These are phyloP conservation scores for Nannochloropsis oceanica DNA, from an alignment of 108 stramenopile species.

Conservation along the genomic window DNA sequence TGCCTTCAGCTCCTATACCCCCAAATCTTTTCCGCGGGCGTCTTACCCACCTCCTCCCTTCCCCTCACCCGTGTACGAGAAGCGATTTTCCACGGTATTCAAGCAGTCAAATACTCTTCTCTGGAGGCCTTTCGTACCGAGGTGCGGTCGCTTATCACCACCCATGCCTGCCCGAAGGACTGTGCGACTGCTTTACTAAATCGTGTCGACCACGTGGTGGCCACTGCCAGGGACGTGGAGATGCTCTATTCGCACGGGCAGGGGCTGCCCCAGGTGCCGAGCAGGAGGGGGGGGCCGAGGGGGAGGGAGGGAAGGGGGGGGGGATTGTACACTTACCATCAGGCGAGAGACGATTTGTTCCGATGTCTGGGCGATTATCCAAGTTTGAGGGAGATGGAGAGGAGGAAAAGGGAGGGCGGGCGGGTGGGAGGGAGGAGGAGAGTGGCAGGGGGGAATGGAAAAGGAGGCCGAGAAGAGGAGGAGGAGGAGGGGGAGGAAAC, in stretches of 20 bases:
- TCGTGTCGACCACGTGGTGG: too few species aligned
- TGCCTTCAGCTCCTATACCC: not conserved
- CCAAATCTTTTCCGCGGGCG: not conserved
- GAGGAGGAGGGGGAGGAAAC: constrained; percentile 4
- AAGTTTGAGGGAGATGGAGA: too few species aligned
- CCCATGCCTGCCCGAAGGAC: not conserved
- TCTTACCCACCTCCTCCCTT: not conserved
- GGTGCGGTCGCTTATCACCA: not conserved
- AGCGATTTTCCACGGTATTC: not conserved
- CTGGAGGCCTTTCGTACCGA: not conserved
- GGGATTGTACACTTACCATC: too few species aligned
- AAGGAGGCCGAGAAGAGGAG: not conserved
- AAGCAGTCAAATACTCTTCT: not conserved
- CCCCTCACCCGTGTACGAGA: not conserved
- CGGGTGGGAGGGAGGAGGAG: too few species aligned
- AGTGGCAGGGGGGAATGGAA: too few species aligned
- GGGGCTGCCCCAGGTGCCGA: not conserved
- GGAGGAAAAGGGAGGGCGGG: too few species aligned
- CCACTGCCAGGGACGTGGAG: too few species aligned
- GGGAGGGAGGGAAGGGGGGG: not conserved
- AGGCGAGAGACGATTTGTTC: too few species aligned
- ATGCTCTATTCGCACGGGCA: too few species aligned
- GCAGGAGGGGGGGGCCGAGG: not conserved
- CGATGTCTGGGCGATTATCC: too few species aligned
- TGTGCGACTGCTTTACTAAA: too few species aligned